Evolutionary conservation across 371 early-diverging fungal species (phyloP), one percentile per base, ranked within the genome.

Genomic region (Mycotypha africana): DNA sequence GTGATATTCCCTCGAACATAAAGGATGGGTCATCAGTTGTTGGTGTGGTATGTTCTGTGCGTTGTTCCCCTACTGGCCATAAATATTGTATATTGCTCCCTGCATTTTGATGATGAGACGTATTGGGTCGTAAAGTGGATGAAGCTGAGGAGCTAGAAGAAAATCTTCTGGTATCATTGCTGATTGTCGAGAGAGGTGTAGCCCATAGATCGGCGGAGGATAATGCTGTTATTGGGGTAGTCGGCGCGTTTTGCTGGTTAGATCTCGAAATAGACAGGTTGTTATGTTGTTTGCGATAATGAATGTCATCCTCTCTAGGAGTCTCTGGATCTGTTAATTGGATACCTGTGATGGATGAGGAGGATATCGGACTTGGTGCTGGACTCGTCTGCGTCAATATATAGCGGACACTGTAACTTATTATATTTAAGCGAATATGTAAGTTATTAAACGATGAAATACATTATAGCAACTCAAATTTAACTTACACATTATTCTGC

Each of bases 321-420:
- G 40, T 47, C 9, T 47, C 47, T 20, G 54, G 59, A 35, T 59
- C 54, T n/a, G 23, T 26, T 22, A 59, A 36, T 26, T 48, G 42
- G 42, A 45, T 45, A 16, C 53, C 58, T 24, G 49, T 41, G 36
- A 45, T 39, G 20, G 51, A 44, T 21, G 44, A 43, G 17, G 43
- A 23, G 19, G 48, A n/a, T 14, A 36, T 10, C 15, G 41, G 46
- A 36, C 35, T 52, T 14, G 32, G 51, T 8, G 35, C 31, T 14
- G 48, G 47, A 17, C 43, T 53, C 14, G 6, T 19, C 8, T 26
- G 26, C 3, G 11, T 38, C 11, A 57, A 23, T 4, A 38, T 28
- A 19, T 48, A 57, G 3, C 40, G 47, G 10, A 26, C 25, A 28
- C 17, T 36, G 34, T 24, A 26, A 37, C 28, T 39, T 4, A 14